Evolutionary conservation across 148 eudicot species (phyloP), one percentile per base, ranked within the genome.

Genomic region (Beta vulgaris): DNA sequence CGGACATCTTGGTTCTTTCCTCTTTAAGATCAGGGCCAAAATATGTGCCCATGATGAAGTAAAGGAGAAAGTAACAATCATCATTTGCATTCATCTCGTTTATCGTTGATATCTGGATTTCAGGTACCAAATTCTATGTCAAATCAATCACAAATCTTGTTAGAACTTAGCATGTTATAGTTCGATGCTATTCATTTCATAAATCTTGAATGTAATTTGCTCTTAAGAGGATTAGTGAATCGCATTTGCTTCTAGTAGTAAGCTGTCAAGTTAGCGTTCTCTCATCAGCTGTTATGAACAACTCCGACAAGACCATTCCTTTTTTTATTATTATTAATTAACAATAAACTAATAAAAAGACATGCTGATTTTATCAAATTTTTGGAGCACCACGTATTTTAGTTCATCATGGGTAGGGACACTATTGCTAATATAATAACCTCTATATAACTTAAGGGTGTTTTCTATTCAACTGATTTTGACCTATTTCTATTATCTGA

Each of bases 31-130:
- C 87, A 32, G 98, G 98, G 7, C 87, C 98, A 49, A 93, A 89
- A 70, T 89, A 93, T 49, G 85, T 80, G 25, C 98, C 98, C 87
- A 88, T 86, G 68, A 91, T 87, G 73, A 93, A 86, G 77, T 86
- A 82, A 34, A 91, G 74, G 65, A 93, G 91, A 80, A 93, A 93
- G 77, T 74, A 81, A 71, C 86, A 85, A 73, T 93, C 91, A 74
- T 87, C 91, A 73, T 70, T 86, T 12, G 72, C 79, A 64, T 68
- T 68, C 72, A 70, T 75, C 39, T 62, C 57, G 80, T 35, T 57
- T 51, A 34, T 35, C 10, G 31, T 74, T 80, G 23, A 57, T 54
- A 12, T 66, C 80, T 59, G 82, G 34, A 10, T 61, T 68, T 23
- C 55, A 57, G 12, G 57, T 74, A 37, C 74, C 44, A 58, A 21